These are phyloP conservation scores for Coemansia sp. DNA, from an alignment of 192 early-diverging fungal species.

Conservation along the genomic window DNA sequence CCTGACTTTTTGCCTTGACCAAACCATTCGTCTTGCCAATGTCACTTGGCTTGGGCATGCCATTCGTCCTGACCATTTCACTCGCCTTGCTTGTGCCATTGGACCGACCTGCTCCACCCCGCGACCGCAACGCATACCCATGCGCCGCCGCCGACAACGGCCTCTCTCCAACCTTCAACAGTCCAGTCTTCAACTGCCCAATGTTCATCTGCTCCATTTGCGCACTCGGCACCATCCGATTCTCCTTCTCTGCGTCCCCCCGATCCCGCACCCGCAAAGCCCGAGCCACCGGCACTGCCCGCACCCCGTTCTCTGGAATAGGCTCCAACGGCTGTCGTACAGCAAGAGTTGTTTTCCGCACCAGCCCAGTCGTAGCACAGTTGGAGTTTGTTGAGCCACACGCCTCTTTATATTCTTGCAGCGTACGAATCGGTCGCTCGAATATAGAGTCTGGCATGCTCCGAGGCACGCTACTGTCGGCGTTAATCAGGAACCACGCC, in stretches of 20 bases:
- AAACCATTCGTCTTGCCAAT: too few species aligned
- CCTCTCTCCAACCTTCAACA: neutral
- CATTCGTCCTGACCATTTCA: too few species aligned
- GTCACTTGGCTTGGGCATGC: too few species aligned
- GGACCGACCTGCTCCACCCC: slow-evolving; percentile 6
- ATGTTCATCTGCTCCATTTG: neutral
- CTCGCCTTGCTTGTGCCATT: too few species aligned
- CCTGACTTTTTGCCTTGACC: too few species aligned
- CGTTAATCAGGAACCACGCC: slow-evolving; percentile 34
- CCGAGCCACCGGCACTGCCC: neutral
- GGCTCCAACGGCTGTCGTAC: slow-evolving; percentile 33
- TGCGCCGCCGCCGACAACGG: slow-evolving; percentile 1
- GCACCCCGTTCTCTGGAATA: slow-evolving; percentile 24
- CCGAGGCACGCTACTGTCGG: slow-evolving; percentile 14
- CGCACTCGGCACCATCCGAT: slow-evolving; percentile 7
- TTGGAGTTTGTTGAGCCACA: neutral
- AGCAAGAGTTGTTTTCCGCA: neutral
- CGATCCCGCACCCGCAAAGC: slow-evolving; percentile 9
- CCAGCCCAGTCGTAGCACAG: neutral
- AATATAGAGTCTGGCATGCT: slow-evolving; percentile 48
- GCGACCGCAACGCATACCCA: slow-evolving; percentile 34
- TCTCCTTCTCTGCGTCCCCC: slow-evolving; percentile 33
- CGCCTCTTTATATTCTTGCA: slow-evolving; percentile 29
- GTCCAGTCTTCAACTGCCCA: too few species aligned
- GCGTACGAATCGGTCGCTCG: slow-evolving; percentile 36